Evolutionary conservation across 75 land plant genomes (phyloP).

Genomic region (Azolla pinnata): DNA sequence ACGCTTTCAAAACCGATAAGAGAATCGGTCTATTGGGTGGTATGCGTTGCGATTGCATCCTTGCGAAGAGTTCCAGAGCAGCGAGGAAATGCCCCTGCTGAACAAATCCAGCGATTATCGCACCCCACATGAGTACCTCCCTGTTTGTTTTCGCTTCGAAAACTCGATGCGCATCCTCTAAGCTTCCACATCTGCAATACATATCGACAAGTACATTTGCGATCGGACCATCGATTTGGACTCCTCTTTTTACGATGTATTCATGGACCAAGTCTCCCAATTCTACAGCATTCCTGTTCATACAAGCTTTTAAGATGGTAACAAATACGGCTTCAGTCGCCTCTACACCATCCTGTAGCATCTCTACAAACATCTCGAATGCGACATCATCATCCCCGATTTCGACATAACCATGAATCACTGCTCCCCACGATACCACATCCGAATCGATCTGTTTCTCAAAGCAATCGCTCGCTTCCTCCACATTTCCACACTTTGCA

Average conservation of each 20-base stretch:
- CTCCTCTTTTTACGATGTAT: too few relatives aligned
- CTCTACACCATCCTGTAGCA: slow-evolving; percentile 30
- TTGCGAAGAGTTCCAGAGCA: slow-evolving; percentile 11
- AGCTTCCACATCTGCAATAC: too few relatives aligned
- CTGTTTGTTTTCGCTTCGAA: slow-evolving; percentile 24
- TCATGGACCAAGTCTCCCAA: background rate
- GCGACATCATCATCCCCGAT: slow-evolving; percentile 26
- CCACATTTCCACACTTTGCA: slow-evolving; percentile 29
- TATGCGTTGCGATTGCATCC: slow-evolving; percentile 10
- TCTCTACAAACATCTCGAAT: slow-evolving; percentile 15
- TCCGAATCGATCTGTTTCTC: slow-evolving; percentile 11
- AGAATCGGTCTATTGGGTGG: slow-evolving; percentile 6
- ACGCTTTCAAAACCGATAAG: slow-evolving; percentile 8
- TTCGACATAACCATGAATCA: slow-evolving; percentile 28
- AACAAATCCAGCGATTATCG: slow-evolving; percentile 37
- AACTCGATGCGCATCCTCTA: slow-evolving; percentile 13
- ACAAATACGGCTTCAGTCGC: background rate
- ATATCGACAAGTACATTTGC: too few relatives aligned
- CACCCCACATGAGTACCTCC: slow-evolving; percentile 32
- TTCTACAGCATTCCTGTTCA: background rate
- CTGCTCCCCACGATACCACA: slow-evolving; percentile 27
- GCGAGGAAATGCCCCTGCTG: slow-evolving; percentile 6
- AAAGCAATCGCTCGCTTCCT: slow-evolving; percentile 21
- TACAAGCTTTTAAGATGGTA: background rate
- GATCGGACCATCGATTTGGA: too few relatives aligned